These are phyloP conservation scores for Phialemoniopsis sp. DNA, from an alignment of 2,329 filamentous ascomycete genomes.

Conservation along the genomic window DNA sequence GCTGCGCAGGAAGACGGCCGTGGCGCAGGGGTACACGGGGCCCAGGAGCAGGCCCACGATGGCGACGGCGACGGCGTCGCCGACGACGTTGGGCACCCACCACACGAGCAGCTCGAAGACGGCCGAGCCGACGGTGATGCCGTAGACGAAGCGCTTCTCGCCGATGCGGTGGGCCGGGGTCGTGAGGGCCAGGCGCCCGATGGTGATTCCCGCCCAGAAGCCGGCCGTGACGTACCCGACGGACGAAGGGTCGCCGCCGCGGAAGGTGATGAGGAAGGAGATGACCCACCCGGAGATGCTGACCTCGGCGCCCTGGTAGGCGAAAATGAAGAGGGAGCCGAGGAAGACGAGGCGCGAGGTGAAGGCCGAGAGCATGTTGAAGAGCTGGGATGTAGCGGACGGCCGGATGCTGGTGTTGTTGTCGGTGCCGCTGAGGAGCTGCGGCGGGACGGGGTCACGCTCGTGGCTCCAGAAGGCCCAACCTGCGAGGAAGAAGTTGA, in stretches of 20 bases:
- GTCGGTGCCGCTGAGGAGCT: slow-evolving; percentile 2
- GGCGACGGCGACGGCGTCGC: slow-evolving; percentile 62
- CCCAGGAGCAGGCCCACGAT: slow-evolving; percentile 73
- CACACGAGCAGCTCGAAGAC: slow-evolving; percentile 74
- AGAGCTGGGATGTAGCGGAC: slow-evolving; percentile 14
- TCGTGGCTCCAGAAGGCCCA: slow-evolving; percentile 72
- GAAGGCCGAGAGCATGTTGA: slow-evolving; percentile 42
- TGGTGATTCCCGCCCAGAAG: slow-evolving; percentile 70
- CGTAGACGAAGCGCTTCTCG: slow-evolving; percentile 65
- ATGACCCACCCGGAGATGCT: slow-evolving; percentile 84
- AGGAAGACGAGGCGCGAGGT: slow-evolving; percentile 61
- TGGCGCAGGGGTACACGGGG: slow-evolving; percentile 73
- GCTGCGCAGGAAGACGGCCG: slow-evolving; percentile 57
- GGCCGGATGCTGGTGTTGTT: not conserved
- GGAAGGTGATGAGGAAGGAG: slow-evolving; percentile 72
- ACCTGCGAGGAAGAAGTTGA: slow-evolving; percentile 52
- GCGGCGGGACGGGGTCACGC: slow-evolving; percentile 38
- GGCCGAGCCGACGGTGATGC: slow-evolving; percentile 55
- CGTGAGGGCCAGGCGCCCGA: slow-evolving; percentile 69
- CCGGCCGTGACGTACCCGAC: slow-evolving; percentile 78
- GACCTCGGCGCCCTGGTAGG: slow-evolving; percentile 82
- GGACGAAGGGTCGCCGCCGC: slow-evolving; percentile 62
- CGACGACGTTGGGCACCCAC: slow-evolving; percentile 71
- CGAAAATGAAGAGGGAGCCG: slow-evolving; percentile 78
- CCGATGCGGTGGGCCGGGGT: slow-evolving; percentile 63